phyloP scores from a whole-genome alignment of 108 stramenopile species.

The Schizochytrium sp. region DNA sequence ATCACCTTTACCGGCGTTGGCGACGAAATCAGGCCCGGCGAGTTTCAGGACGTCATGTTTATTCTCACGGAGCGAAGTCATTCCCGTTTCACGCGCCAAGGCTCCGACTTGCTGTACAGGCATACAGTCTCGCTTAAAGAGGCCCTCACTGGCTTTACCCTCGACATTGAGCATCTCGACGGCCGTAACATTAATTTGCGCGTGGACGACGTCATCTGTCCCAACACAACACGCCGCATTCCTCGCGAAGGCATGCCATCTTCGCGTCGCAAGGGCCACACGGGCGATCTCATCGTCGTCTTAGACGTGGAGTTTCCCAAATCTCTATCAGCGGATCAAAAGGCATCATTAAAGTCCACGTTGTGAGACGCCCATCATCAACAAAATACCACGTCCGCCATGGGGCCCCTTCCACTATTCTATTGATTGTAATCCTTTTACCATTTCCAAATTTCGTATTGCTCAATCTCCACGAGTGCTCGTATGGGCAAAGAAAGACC shows the following conservation, averaged over 20 bases:
- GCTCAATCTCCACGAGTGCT: no score
- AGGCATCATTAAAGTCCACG: neutral
- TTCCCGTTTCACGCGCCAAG: conserved; percentile 77
- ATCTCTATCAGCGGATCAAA: neutral
- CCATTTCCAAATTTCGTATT: no score
- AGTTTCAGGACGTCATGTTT: conserved; percentile 88
- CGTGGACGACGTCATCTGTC: conserved; percentile 62
- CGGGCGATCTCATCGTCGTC: conserved; percentile 78
- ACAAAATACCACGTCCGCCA: no score
- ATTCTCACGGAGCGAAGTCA: conserved; percentile 89
- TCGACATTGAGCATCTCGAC: conserved; percentile 58
- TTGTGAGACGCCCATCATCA: neutral
- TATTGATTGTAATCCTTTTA: no score
- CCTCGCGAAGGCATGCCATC: conserved; percentile 92
- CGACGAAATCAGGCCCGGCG: conserved; percentile 78
- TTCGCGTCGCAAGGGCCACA: conserved; percentile 73
- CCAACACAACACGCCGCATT: conserved; percentile 74
- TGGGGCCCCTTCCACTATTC: no score
- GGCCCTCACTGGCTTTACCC: conserved; percentile 75
- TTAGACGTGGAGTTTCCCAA: conserved; percentile 54
- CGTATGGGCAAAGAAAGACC: no score
- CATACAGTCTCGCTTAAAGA: conserved; percentile 75
- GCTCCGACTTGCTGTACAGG: conserved; percentile 75
- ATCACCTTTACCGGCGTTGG: conserved; percentile 82
- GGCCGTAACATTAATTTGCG: conserved; percentile 48